Evolutionary conservation across 805 yeast species (phyloP), one percentile per base, ranked within the genome.

Genomic region (Cyberlindnera maclurae): DNA sequence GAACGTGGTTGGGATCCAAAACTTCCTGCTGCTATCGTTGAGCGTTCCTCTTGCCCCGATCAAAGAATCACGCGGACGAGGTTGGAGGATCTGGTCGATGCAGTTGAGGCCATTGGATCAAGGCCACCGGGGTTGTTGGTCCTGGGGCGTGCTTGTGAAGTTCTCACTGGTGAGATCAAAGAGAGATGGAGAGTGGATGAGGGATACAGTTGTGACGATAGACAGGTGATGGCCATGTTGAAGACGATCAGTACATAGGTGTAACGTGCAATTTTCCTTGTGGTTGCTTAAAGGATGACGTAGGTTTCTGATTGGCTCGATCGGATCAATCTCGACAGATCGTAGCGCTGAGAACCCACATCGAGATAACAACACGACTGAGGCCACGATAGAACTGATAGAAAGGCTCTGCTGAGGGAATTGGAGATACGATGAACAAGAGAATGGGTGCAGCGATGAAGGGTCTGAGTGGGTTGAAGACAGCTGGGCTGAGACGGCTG

Each of bases 111-210:
- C 22, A 72, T 77, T 32, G 97, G 96, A 0, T 79, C 93, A 11
- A 68, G 96, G 45, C 97, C 97, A 0, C 97, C 97, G 0, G 97
- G 97, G 0, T 64, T 90, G 38, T 65, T 90, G 31, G 81, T 90
- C 3, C 73, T 86, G 1, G 97, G 97, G 0, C 67, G 71, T 45
- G 81, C 90, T 0, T 89, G 96, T 49, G 70, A 70, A 10, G 79
- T 77, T 0, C 45, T 67, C 15, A 45, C 51, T 4, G 47, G 49
- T 5, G 35, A 42, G 16, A 33, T 38, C 34, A 51, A 30, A n/a
- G 45, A 32, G 39, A 52, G 33, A 50, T 65, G 50, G 55, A 42
- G 45, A 9, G 52, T 65, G 1, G 63, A 58, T 16, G 71, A 67
- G 48, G 70, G 70, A 2, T 60, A 50, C 34, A 58, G 26, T 17